Conservation (phyloP, 2,329 filamentous ascomycete species). For the Alternaria burnsii region DNA sequence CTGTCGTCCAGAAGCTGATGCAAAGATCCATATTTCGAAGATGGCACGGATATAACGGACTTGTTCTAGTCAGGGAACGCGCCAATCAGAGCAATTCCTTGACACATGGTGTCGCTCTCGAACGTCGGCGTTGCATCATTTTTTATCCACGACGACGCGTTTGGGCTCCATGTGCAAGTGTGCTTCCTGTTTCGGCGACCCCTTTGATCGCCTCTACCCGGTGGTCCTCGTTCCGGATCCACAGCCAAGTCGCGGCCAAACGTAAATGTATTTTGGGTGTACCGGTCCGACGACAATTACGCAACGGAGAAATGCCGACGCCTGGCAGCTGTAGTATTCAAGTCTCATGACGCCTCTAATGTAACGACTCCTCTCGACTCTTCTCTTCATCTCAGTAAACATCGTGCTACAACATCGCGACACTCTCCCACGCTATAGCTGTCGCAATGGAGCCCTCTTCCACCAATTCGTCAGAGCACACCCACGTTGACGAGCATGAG, state of each 20-base stretch:
- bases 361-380: background rate
- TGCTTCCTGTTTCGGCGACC: conserved; percentile 15
- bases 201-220: conserved; percentile 6
- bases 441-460: conserved; percentile 29
- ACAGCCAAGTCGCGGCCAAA: conserved; percentile 13
- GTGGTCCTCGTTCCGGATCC: conserved; percentile 8
- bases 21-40: conserved; percentile 6
- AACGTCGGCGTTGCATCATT: conserved; percentile 15
- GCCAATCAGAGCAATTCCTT: conserved; percentile 12
- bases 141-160: conserved; percentile 3
- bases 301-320: conserved; percentile 5
- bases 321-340: conserved; percentile 1
- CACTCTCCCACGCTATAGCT: background rate
- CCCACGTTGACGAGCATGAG: conserved; percentile 21
- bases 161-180: conserved; percentile 9
- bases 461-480: conserved; percentile 22
- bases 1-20: conserved; percentile 1
- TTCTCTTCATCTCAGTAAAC: background rate
- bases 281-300: conserved; percentile 2
- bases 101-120: conserved; percentile 10
- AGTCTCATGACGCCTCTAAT: conserved; percentile 2
- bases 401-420: background rate
- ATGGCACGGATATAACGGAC: conserved; percentile 8
- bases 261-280: conserved; percentile 10
- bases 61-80: background rate